Base-by-base conservation (phyloP, 1,139 yeast genomes). In the Kodamaea alishanica region DNA sequence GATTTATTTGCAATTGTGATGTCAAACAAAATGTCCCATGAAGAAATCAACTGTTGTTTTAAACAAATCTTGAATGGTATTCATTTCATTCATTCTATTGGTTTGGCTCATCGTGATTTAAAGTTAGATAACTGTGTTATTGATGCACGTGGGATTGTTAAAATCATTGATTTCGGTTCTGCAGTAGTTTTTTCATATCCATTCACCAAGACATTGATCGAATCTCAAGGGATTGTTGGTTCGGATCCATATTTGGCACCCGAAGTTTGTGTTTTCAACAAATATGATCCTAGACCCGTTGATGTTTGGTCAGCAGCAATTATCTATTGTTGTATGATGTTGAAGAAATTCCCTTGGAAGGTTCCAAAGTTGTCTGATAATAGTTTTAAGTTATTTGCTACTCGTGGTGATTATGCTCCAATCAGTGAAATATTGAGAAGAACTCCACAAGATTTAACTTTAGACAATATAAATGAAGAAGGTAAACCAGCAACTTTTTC, bases 301-400 rank as follows among this genome's bases (percentile, higher is more conserved):
- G 97, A 90, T 62, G 84, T 90, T 27, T 90, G 97, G 97, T 86
- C 96, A 7, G 81, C 82, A 23, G 97, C 96, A 10, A 88, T 90
- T 43, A 87, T 90, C 33, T 87, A 85, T 59, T 88, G 96, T 54
- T 90, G 97, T 67, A 89, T 90, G 96, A 83, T 89, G 52, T 72
- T 90, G 62, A 84, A 90, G 60, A 84, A 90, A 61, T 90, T 90
- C 63, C 97, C 97, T 8, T 89, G 97, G 97, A 89, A 88, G 60
- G 89, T 90, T 8, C 97, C 97, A n/a, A 84, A 88, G 55, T 65
- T 83, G 43, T 70, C 82, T 30, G 97, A 90, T 61, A 80, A 84
- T 50, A 84, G 95, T 46, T 90, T 88, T 63, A 85, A 85, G 58
- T 57, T 77, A 38, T 77, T 75, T 55, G 79, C 79, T 28, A 65